Conservation (phyloP, 1,284 basidiomycete genomes). For the Phenoliferia sp. region DNA sequence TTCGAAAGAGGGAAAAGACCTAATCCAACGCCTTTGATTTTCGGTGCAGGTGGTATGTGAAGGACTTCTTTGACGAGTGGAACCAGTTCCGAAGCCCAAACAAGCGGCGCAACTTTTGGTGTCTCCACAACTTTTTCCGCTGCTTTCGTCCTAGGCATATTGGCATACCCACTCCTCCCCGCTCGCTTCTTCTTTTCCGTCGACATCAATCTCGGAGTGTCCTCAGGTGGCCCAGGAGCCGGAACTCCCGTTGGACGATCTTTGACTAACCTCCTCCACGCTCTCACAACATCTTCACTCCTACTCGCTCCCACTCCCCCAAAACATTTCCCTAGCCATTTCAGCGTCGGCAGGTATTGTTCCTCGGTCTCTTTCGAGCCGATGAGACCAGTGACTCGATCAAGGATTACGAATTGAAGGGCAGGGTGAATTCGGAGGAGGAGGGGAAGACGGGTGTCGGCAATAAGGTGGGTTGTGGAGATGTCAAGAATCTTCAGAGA, state of each 20-base stretch:
- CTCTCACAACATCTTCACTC: slow-evolving; percentile 13
- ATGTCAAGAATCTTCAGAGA: slow-evolving; percentile 30
- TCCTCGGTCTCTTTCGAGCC: slow-evolving; percentile 13
- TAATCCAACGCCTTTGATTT: slow-evolving; percentile 9
- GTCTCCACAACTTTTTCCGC: neutral
- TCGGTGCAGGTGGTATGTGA: slow-evolving; percentile 15
- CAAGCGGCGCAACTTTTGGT: neutral
- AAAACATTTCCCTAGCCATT: slow-evolving; percentile 20
- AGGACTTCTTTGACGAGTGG: slow-evolving; percentile 19
- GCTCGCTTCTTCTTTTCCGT: neutral
- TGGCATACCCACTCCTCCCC: slow-evolving; percentile 4
- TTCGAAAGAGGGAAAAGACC: slow-evolving; percentile 16
- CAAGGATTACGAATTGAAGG: slow-evolving; percentile 19
- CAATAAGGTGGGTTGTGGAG: slow-evolving; percentile 29
- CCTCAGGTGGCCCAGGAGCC: slow-evolving; percentile 2
- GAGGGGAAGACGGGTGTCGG: slow-evolving; percentile 15
- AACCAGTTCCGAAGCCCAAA: neutral
- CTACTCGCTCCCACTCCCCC: slow-evolving; percentile 14
- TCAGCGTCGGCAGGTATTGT: slow-evolving; percentile 11
- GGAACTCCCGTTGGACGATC: slow-evolving; percentile 14
- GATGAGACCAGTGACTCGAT: slow-evolving; percentile 25
- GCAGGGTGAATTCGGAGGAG: slow-evolving; percentile 11
- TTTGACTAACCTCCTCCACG: slow-evolving; percentile 20
- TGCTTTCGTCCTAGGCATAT: neutral
- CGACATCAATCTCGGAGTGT: neutral